Evolutionary conservation across 495 filamentous ascomycete genomes (phyloP), one percentile per base, ranked within the genome.

Genomic region (Xeromyces bisporus): DNA sequence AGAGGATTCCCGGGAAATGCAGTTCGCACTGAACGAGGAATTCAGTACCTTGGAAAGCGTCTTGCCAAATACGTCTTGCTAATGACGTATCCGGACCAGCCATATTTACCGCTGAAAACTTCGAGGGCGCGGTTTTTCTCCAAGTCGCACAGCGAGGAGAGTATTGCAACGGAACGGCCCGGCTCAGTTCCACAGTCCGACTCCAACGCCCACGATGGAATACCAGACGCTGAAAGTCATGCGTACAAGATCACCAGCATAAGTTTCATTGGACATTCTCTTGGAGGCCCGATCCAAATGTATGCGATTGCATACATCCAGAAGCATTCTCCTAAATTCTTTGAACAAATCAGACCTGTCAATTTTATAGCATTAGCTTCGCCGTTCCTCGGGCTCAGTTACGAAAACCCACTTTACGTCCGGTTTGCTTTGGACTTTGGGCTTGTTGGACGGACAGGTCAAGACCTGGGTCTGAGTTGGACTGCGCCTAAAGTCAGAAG

Each of bases 251-350:
- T 93, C 46, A 89, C 84, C 10, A 92, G 84, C 45, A 96, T 97
- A 45, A 93, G 85, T 42, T 94, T 97, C 46, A 68, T 97, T 37
- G 87, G 71, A 1, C 89, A 97, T 48, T 94, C 87, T 3, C 68
- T 97, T 1, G 89, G 89, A 18, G 89, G 89, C 0, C 56, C 94
- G 23, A 63, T 92, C 21, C 89, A 97, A 52, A 92, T 76, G 2
- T 97, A 97, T 52, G 89, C 89, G 2, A 79, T 97, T 29, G 89
- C 87, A 21, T 97, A 96, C 53, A 94, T 97, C 17, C 78, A 92
- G 37, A 96, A 96, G 44, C 82, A 97, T 44, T 87, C 80, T 1
- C 91, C 89, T 0, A 58, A 72, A 14, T 96, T 97, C 48, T 97
- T 96, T 42, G 70, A 84, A 16, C 58, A 71, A 2, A 91, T 93